phyloP scores from a whole-genome alignment of 306 rosid genomes.

The Lathyrus aphaca region DNA sequence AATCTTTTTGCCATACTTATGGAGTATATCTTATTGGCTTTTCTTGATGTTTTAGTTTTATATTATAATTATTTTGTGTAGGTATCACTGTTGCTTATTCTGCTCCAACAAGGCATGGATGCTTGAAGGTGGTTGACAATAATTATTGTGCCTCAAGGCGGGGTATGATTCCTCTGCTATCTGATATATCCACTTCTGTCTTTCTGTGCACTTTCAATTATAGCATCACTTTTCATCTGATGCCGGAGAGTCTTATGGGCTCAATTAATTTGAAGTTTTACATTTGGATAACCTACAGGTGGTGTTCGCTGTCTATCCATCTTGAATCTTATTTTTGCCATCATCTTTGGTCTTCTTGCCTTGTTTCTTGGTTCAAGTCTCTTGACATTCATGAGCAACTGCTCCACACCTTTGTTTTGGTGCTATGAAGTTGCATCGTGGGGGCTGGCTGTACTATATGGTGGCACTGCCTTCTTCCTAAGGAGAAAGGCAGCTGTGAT shows the following conservation, averaged over 20 bases:
- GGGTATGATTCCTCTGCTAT: slow-evolving; percentile 52
- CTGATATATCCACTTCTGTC: slow-evolving; percentile 7
- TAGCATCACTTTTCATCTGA: slow-evolving; percentile 12
- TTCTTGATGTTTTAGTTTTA: slow-evolving; percentile 37
- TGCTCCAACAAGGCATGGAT: slow-evolving; percentile 86
- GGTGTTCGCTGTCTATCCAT: slow-evolving; percentile 91
- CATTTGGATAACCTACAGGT: slow-evolving; percentile 59
- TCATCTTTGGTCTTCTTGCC: slow-evolving; percentile 84
- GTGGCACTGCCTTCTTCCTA: slow-evolving; percentile 83
- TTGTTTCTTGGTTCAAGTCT: slow-evolving; percentile 95
- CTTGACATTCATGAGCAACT: slow-evolving; percentile 79
- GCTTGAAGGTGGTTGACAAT: slow-evolving; percentile 93
- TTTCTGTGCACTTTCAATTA: slow-evolving; percentile 2
- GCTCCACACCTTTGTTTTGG: slow-evolving; percentile 90
- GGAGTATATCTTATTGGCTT: slow-evolving; percentile 13
- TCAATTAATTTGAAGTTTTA: slow-evolving; percentile 16
- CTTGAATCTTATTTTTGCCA: slow-evolving; percentile 73
- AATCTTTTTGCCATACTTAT: slow-evolving; percentile 19
- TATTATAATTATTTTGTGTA: slow-evolving; percentile 48
- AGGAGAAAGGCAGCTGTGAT: slow-evolving; percentile 74
- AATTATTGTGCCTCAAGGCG: slow-evolving; percentile 90
- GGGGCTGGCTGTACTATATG: slow-evolving; percentile 79
- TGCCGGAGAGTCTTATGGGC: slow-evolving; percentile 5
- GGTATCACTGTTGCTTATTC: slow-evolving; percentile 81
- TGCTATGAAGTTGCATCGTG: slow-evolving; percentile 83